Evolutionary conservation across 2,329 filamentous ascomycete genomes (phyloP), one percentile per base, ranked within the genome.

Genomic region (Sordariomycetes sp.): DNA sequence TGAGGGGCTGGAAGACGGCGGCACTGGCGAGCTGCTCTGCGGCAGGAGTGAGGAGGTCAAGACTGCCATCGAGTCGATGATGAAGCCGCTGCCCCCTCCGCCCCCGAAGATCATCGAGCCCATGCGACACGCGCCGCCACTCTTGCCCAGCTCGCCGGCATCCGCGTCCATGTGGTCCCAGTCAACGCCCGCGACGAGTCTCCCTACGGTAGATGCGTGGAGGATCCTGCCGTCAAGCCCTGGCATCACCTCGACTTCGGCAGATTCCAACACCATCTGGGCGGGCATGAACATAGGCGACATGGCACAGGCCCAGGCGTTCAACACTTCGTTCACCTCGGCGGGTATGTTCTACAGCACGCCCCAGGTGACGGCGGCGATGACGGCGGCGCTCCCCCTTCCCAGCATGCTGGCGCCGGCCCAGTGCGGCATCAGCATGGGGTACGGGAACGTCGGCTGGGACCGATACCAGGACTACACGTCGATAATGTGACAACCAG

Each of bases 1-100:
- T 57, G 94, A 99, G 74, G 94, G 94, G 58, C 79, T 97, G 62
- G 94, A 99, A 76, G 94, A 97, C 74, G 92, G 96, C 66, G 94
- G 94, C 61, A 89, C 88, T 53, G 94, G 94, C 61, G 94, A 99
- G 75, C 79, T 99, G 63, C 83, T 97, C 60, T 87, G 87, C 67
- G 91, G 91, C 63, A 89, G 89, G 74, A 90, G 89, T 68, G 90
- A 96, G 64, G 90, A 96, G 64, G 92, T 96, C 72, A 96, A 96
- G 81, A 84, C 78, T 66, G 85, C 82, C 69, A 86, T 99, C 73
- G 81, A 88, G 77, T 82, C 80, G 65, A 79, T 97, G 67, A 90
- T 96, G 77, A 87, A 91, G 70, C 84, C 95, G 58, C 79, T 97
- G 62, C 82, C 95, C 60, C 91, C 87, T 55, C 85, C 89, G 59